phyloP scores from a whole-genome alignment of 345 rosid species.

The Populus nigra region DNA sequence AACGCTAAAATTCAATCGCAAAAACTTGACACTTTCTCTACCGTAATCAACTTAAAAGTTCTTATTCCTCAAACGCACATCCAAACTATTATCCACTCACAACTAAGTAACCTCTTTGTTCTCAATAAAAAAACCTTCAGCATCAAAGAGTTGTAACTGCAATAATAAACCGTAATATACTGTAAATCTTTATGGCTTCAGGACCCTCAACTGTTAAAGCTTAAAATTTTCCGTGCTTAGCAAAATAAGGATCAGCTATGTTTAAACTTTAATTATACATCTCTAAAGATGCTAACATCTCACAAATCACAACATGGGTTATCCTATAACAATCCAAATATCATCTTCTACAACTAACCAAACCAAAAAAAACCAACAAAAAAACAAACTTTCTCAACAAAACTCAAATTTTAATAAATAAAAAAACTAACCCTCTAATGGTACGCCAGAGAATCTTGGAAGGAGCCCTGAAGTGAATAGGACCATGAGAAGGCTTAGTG shows the following conservation, averaged over 20 bases:
- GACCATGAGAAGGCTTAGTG: constrained; percentile 41
- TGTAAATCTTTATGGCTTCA: not conserved
- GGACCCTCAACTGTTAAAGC: not conserved
- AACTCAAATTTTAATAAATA: not conserved
- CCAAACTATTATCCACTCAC: not conserved
- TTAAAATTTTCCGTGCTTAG: not conserved
- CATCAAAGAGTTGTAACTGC: not conserved
- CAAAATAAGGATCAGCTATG: not conserved
- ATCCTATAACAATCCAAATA: not conserved
- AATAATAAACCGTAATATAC: not conserved
- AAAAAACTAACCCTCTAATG: constrained; percentile 28
- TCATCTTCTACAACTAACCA: not conserved
- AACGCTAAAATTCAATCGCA: not conserved
- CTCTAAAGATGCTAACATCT: not conserved
- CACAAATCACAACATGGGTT: not conserved
- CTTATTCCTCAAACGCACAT: not conserved
- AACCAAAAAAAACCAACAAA: not conserved
- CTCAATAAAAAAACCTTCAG: not conserved
- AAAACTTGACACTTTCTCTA: not conserved
- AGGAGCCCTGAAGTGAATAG: constrained; percentile 41
- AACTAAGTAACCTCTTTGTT: not conserved
- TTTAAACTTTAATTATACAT: not conserved
- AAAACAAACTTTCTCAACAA: not conserved
- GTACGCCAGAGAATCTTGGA: constrained; percentile 39
- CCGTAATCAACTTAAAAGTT: not conserved